Conservation (phyloP, 2,329 filamentous ascomycete species). For the Lasiodiplodia hormozganensis region DNA sequence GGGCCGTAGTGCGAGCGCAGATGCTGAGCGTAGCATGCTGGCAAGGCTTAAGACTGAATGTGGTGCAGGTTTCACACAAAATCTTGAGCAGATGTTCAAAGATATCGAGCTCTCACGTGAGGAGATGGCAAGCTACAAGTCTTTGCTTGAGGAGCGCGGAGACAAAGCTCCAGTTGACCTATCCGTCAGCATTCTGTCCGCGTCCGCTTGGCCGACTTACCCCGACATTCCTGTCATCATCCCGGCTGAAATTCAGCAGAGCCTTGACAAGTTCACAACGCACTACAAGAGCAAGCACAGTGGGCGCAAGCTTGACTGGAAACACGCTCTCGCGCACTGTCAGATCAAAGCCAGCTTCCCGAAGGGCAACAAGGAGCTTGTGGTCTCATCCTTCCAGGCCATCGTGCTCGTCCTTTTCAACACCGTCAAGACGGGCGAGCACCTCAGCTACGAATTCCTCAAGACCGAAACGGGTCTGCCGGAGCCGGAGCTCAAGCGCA, state of each 20-base stretch:
- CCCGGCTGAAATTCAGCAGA: slow-evolving; percentile 75
- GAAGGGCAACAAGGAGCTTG: slow-evolving; percentile 82
- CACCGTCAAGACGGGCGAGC: slow-evolving; percentile 65
- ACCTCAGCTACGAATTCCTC: slow-evolving; percentile 78
- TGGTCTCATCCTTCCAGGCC: slow-evolving; percentile 91
- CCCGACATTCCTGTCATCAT: slow-evolving; percentile 77
- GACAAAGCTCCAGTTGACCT: slow-evolving; percentile 71
- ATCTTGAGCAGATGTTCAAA: slow-evolving; percentile 99
- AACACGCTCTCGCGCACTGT: slow-evolving; percentile 90
- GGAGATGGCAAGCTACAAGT: slow-evolving; percentile 89
- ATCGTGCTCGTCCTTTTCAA: slow-evolving; percentile 93
- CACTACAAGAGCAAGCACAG: slow-evolving; percentile 92
- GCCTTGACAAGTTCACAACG: slow-evolving; percentile 79
- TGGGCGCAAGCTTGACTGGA: slow-evolving; percentile 87
- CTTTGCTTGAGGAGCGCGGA: slow-evolving; percentile 66
- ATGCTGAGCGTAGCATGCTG: slow-evolving; percentile 96
- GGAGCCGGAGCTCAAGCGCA: slow-evolving; percentile 84
- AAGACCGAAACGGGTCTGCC: slow-evolving; percentile 74
- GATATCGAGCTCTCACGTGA: slow-evolving; percentile 93
- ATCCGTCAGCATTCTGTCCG: slow-evolving; percentile 87
- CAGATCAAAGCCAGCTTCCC: slow-evolving; percentile 82
- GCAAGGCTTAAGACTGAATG: slow-evolving; percentile 87
- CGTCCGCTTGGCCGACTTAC: slow-evolving; percentile 92
- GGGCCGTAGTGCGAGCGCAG: slow-evolving; percentile 89
- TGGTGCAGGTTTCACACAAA: slow-evolving; percentile 92